A percentile compares a stretch with the other conserved stretches of the same genome.
These are phyloP conservation scores for Rhizodiscina lignyota DNA, from an alignment of 495 filamentous ascomycete genomes.

Conservation along the genomic window DNA sequence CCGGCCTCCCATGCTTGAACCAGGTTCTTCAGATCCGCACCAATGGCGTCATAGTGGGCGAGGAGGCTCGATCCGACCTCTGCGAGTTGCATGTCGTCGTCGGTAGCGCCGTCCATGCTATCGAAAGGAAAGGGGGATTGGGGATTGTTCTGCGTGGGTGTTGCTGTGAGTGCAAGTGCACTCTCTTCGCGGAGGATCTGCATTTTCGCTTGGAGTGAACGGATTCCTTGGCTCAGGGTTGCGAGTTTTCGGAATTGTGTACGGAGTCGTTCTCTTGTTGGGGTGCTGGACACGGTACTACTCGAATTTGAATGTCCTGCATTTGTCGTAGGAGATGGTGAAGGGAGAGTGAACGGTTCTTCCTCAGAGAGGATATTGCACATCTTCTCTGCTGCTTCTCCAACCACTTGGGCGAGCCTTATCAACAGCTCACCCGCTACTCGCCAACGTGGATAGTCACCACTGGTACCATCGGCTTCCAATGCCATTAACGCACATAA, in stretches of 20 bases:
- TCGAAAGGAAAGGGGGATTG: too few species aligned
- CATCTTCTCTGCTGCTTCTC: slow-evolving; percentile 36
- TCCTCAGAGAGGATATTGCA: slow-evolving; percentile 61
- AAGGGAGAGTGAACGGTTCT: too few species aligned
- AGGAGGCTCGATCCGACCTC: slow-evolving; percentile 62
- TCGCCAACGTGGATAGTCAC: slow-evolving; percentile 67
- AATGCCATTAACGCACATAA: slow-evolving; percentile 76
- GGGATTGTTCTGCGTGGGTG: slow-evolving; percentile 23
- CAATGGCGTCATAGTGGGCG: slow-evolving; percentile 87
- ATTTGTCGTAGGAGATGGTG: too few species aligned
- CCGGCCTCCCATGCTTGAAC: slow-evolving; percentile 87
- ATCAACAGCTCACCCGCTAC: slow-evolving; percentile 61
- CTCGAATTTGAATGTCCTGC: slow-evolving; percentile 1
- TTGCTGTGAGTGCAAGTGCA: slow-evolving; percentile 48
- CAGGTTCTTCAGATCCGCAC: slow-evolving; percentile 63
- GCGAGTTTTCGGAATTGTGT: slow-evolving; percentile 73
- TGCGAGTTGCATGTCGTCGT: slow-evolving; percentile 31
- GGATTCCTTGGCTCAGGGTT: slow-evolving; percentile 76
- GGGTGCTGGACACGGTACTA: slow-evolving; percentile 28
- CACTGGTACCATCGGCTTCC: slow-evolving; percentile 66
- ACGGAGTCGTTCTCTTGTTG: slow-evolving; percentile 62
- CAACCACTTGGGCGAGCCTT: slow-evolving; percentile 38
- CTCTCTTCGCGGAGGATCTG: slow-evolving; percentile 85
- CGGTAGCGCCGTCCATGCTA: not conserved
- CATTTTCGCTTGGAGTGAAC: slow-evolving; percentile 86